phyloP scores from a whole-genome alignment of 768 basidiomycete genomes.

The Suillus brevipes region DNA sequence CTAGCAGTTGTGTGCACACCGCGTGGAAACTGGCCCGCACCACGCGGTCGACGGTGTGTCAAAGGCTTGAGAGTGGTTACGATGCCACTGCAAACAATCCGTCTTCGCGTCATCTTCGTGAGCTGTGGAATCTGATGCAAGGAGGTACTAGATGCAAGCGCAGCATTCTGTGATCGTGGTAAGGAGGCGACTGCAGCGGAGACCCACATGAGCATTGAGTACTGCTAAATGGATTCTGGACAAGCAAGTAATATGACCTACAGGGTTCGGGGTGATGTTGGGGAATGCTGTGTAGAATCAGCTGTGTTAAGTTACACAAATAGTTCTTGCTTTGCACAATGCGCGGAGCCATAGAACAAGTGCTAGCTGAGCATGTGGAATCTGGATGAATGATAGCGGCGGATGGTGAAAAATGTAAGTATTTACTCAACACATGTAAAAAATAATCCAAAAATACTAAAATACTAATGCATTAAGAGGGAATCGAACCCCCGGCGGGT shows the following conservation, averaged over 20 bases:
- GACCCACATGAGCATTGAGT: not conserved
- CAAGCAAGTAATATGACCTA: not conserved
- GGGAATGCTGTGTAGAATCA: not conserved
- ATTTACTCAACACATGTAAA: not conserved
- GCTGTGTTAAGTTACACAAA: not conserved
- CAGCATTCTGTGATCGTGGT: not conserved
- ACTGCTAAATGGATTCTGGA: not conserved
- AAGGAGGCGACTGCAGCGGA: not conserved
- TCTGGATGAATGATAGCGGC: not conserved
- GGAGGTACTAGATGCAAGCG: not conserved
- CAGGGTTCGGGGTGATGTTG: not conserved
- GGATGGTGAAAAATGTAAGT: not conserved
- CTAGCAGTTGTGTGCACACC: not conserved
- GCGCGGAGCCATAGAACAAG: not conserved
- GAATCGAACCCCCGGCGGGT: conserved; percentile 82
- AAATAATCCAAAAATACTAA: not conserved
- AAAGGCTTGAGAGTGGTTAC: not conserved
- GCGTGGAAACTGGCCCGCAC: not conserved
- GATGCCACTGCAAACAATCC: not conserved
- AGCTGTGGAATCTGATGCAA: not conserved
- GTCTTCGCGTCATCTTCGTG: not conserved
- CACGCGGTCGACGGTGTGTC: not conserved
- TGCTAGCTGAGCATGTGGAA: not conserved
- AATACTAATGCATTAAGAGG: conserved; percentile 58
- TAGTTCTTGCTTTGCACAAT: not conserved